phyloP scores from a whole-genome alignment of 805 yeast species.

The Candida ovalis region DNA sequence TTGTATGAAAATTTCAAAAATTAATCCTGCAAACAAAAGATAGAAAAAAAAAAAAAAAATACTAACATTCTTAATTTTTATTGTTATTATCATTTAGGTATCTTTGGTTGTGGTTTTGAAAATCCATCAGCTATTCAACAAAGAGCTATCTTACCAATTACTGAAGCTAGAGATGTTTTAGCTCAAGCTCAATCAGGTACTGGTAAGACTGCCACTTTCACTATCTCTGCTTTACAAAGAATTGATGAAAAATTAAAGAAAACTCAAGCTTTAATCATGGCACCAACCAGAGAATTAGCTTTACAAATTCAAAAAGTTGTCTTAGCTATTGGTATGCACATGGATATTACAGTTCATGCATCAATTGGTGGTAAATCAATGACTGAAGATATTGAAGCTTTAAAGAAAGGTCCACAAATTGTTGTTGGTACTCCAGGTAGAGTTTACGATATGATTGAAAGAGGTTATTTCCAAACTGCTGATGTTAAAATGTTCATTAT shows the following conservation, averaged over 20 bases:
- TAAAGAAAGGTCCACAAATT: conserved; percentile 78
- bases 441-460: conserved; percentile 84
- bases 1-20: no score
- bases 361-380: conserved; percentile 92
- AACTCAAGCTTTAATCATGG: conserved; percentile 84
- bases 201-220: conserved; percentile 97
- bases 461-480: conserved; percentile 71
- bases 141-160: conserved; percentile 93
- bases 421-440: conserved; percentile 98
- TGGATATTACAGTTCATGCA: conserved; percentile 84
- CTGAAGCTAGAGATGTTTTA: conserved; percentile 89
- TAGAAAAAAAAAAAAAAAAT: no score
- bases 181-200: conserved; percentile 99
- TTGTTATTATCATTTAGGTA: conserved; percentile 49
- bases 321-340: conserved; percentile 77
- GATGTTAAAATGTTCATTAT: conserved; percentile 81
- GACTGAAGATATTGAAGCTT: conserved; percentile 72
- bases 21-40: no score
- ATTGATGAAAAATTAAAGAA: conserved; percentile 69
- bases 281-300: conserved; percentile 97
- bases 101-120: conserved; percentile 91
- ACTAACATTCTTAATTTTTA: conserved; percentile 36
- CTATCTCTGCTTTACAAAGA: conserved; percentile 88
- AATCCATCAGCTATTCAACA: conserved; percentile 96
- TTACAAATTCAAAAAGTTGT: conserved; percentile 89